Conservation (phyloP, 2,329 filamentous ascomycete species). For the Diaporthe citriasiana region DNA sequence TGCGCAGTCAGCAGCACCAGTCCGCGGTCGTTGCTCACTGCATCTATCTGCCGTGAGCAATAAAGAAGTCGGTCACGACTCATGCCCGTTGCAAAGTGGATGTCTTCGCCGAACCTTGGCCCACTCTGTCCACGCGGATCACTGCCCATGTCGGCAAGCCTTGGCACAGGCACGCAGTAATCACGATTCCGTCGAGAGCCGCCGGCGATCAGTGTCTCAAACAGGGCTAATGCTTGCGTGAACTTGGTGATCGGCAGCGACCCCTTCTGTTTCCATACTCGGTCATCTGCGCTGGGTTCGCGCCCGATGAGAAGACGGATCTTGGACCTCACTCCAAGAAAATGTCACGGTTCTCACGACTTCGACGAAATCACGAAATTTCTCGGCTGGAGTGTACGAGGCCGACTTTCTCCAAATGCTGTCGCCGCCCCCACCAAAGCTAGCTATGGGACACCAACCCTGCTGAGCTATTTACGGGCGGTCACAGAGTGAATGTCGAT, state of each 20-base stretch:
- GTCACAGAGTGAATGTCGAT: constrained; percentile 9
- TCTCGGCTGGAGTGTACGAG: background rate
- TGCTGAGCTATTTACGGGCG: constrained; percentile 15
- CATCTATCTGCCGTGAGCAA: constrained; percentile 25
- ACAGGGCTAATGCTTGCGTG: constrained; percentile 31
- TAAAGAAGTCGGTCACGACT: constrained; percentile 34
- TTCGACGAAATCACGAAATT: background rate
- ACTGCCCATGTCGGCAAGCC: constrained; percentile 36
- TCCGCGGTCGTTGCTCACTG: background rate
- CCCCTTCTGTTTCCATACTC: constrained; percentile 34
- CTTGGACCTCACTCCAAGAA: background rate
- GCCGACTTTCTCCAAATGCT: background rate
- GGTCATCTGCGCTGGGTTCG: constrained; percentile 30
- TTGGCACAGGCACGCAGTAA: constrained; percentile 28
- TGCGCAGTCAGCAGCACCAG: constrained; percentile 5
- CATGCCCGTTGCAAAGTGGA: constrained; percentile 35
- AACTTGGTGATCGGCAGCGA: constrained; percentile 32
- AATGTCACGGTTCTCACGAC: background rate
- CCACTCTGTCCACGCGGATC: constrained; percentile 35
- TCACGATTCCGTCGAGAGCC: constrained; percentile 39
- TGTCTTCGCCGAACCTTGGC: constrained; percentile 29
- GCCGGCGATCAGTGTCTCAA: constrained; percentile 35
- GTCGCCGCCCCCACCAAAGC: background rate
- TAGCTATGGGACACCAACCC: too few relatives aligned
- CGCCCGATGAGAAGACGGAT: constrained; percentile 12